These are phyloP conservation scores for Umbelopsis sp. DNA, from an alignment of 192 early-diverging fungal genomes.

Conservation along the genomic window DNA sequence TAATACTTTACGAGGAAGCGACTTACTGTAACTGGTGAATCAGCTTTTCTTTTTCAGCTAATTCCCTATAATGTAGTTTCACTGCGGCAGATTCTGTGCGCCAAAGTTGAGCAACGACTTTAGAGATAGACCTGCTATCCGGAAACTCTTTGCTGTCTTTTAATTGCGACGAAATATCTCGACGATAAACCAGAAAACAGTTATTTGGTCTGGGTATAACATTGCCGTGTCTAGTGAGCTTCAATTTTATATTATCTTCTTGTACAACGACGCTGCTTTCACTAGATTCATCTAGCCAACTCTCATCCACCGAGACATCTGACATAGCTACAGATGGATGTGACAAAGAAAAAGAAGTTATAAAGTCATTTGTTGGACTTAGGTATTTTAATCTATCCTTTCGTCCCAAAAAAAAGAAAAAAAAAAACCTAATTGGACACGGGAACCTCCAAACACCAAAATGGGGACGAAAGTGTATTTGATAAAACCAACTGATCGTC, in stretches of 20 bases:
- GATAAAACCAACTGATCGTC: slow-evolving; percentile 1
- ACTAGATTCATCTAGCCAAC: background rate
- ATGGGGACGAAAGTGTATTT: background rate
- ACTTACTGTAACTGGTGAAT: background rate
- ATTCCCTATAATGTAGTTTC: background rate
- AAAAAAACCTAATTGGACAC: slow-evolving; percentile 8
- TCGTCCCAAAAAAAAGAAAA: background rate
- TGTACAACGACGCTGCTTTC: background rate
- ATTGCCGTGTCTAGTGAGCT: background rate
- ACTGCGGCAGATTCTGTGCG: background rate
- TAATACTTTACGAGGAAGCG: no score
- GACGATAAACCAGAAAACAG: slow-evolving; percentile 1
- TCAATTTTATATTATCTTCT: background rate
- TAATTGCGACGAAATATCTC: background rate
- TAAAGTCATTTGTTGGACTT: slow-evolving; percentile 29
- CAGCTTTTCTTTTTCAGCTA: background rate
- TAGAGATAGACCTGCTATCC: background rate
- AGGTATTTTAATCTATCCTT: slow-evolving; percentile 17
- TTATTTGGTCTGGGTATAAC: slow-evolving; percentile 1
- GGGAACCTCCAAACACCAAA: background rate
- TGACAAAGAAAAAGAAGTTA: slow-evolving; percentile 15
- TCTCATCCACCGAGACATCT: background rate
- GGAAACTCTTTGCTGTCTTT: background rate
- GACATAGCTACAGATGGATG: background rate
- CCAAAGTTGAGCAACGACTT: slow-evolving; percentile 4